phyloP scores from a whole-genome alignment of 306 rosid species.

The Ammopiptanthus mongolicus region DNA sequence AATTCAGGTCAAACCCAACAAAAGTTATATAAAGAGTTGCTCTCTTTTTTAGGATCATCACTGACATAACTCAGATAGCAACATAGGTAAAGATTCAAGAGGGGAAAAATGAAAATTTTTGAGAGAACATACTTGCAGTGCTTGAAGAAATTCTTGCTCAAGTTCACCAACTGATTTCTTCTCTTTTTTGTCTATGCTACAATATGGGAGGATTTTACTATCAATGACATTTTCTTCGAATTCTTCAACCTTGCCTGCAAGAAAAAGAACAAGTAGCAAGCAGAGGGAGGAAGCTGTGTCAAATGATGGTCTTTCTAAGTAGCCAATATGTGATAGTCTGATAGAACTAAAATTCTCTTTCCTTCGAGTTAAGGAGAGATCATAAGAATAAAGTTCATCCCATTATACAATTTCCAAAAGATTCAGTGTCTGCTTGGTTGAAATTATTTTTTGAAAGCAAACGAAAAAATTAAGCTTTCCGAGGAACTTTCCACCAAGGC shows the following conservation, averaged over 20 bases:
- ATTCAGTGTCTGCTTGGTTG: no score
- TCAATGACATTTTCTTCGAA: conserved; percentile 51
- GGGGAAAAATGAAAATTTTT: not conserved
- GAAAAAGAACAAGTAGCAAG: not conserved
- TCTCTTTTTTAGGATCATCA: not conserved
- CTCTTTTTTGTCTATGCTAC: conserved; percentile 72
- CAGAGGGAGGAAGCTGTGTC: not conserved
- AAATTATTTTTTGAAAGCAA: no score
- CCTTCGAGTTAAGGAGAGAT: no score
- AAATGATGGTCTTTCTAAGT: not conserved
- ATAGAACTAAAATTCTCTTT: no score
- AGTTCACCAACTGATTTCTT: conserved; percentile 90
- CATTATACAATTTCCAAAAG: no score
- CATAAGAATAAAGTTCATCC: no score
- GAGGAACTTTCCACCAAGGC: no score
- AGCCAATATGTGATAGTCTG: not conserved
- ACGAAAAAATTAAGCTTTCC: no score
- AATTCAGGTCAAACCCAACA: not conserved
- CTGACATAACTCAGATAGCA: not conserved
- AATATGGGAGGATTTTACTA: conserved; percentile 71
- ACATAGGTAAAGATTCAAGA: not conserved
- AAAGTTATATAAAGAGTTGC: not conserved
- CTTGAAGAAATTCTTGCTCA: conserved; percentile 97
- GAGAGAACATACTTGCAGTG: conserved; percentile 55
- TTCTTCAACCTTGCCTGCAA: conserved; percentile 61